Conservation (phyloP, 2,329 filamentous ascomycete species). For the Ophiocordyceps robertsii region DNA sequence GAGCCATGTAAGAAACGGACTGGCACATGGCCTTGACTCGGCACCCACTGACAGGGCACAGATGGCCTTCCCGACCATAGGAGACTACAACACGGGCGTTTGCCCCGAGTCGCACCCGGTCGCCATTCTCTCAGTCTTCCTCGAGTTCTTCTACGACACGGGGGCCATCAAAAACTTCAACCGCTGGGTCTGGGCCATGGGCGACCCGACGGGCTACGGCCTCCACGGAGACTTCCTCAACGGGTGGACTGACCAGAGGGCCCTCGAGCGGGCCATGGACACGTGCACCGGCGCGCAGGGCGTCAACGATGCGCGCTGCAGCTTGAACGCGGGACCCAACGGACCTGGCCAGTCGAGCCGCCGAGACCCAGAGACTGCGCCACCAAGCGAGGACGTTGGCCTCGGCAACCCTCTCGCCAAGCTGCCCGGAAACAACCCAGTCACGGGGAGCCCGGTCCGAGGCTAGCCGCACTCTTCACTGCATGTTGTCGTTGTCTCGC, state of each 20-base stretch:
- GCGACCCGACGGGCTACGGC: conserved; percentile 14
- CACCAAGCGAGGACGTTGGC: conserved; percentile 13
- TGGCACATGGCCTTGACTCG: background rate
- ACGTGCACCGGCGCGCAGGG: conserved; percentile 13
- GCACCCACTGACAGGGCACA: conserved; percentile 1
- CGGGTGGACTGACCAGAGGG: conserved; percentile 14
- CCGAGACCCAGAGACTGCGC: conserved; percentile 7
- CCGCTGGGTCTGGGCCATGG: conserved; percentile 12
- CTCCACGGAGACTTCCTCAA: conserved; percentile 16
- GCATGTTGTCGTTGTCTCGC: too few species aligned
- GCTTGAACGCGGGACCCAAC: conserved; percentile 11
- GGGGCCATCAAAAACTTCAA: conserved; percentile 12
- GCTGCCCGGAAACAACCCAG: conserved; percentile 14
- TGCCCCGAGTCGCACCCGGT: conserved; percentile 28
- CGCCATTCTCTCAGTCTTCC: conserved; percentile 28
- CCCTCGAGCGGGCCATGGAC: conserved; percentile 10
- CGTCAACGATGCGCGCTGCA: conserved; percentile 10
- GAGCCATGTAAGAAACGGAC: conserved; percentile 28
- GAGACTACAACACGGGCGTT: conserved; percentile 14
- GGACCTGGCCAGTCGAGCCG: conserved; percentile 9
- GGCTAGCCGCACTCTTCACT: too few species aligned
- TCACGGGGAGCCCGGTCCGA: conserved; percentile 3
- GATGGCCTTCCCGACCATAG: conserved; percentile 15
- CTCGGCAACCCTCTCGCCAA: conserved; percentile 8
- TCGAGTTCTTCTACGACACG: conserved; percentile 32